These are phyloP conservation scores for Ophiostoma himal-ulmi DNA, from an alignment of 2,329 filamentous ascomycete genomes.

Conservation along the genomic window DNA sequence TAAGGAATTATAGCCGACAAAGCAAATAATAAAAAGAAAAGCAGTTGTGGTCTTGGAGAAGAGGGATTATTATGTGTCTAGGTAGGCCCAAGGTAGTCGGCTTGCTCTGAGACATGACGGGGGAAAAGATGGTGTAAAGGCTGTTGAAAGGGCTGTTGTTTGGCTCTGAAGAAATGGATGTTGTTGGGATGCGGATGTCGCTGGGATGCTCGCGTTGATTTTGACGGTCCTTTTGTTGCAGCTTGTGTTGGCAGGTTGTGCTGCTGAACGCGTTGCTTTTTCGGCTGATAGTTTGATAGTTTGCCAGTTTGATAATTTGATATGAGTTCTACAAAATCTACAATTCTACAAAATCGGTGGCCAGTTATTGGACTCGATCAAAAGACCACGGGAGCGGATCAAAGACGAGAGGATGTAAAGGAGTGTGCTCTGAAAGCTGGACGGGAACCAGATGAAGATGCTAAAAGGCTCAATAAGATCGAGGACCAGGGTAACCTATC, in stretches of 20 bases:
- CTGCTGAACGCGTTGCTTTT: background rate
- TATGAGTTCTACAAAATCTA: background rate
- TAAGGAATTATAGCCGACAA: background rate
- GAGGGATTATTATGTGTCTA: constrained; percentile 4
- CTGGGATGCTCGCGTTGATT: background rate
- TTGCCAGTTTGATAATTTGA: no score
- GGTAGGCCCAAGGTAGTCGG: background rate
- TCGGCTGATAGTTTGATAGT: background rate
- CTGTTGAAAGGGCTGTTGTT: background rate
- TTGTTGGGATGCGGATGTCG: background rate
- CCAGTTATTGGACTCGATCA: background rate
- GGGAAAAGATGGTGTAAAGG: background rate
- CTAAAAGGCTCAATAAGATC: background rate
- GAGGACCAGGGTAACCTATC: background rate
- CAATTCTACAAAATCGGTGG: background rate
- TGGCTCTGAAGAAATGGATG: background rate
- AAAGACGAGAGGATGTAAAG: background rate
- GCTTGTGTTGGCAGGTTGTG: background rate
- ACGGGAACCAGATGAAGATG: background rate
- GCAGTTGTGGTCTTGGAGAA: background rate
- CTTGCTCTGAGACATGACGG: background rate
- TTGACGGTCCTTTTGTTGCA: background rate
- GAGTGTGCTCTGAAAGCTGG: background rate
- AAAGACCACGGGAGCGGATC: background rate
- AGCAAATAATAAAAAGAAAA: background rate